Percentiles rank a stretch among this genome's conserved stretches.
Conservation (phyloP, 495 filamentous ascomycete species). For the Acidomyces sp. region DNA sequence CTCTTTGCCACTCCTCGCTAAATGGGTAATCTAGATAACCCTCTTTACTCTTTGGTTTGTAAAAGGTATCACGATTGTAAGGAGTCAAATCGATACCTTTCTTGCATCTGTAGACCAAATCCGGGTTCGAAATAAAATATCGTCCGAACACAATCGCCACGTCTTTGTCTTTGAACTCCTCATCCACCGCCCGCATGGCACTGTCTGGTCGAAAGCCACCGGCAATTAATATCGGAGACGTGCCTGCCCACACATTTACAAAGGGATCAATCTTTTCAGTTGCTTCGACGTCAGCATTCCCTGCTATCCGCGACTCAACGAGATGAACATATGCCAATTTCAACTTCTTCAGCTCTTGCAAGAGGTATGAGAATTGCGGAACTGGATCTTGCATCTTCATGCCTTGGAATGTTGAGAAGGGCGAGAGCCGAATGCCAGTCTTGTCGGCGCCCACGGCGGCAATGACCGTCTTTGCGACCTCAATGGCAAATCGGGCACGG, state of each 20-base stretch:
- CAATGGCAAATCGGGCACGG: conserved; percentile 50
- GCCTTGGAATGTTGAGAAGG: conserved; percentile 51
- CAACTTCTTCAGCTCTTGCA: conserved; percentile 39
- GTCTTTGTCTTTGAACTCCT: conserved; percentile 40
- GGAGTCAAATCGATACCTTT: conserved; percentile 34
- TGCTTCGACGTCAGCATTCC: conserved; percentile 33
- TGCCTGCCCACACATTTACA: conserved; percentile 36
- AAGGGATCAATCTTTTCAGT: conserved; percentile 41
- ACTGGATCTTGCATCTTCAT: conserved; percentile 54
- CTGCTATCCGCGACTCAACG: conserved; percentile 40
- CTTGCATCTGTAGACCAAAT: conserved; percentile 50
- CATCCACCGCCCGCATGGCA: conserved; percentile 41
- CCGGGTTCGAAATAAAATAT: conserved; percentile 57
- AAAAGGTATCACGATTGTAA: conserved; percentile 50
- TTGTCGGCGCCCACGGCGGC: conserved; percentile 50
- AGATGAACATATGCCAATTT: conserved; percentile 55
- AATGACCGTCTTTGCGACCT: conserved; percentile 48
- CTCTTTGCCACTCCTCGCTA: conserved; percentile 36
- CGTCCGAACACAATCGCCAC: conserved; percentile 43
- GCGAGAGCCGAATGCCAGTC: conserved; percentile 50
- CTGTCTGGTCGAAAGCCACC: conserved; percentile 41
- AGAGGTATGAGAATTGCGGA: conserved; percentile 49
- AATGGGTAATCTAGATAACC: conserved; percentile 59
- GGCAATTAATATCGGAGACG: conserved; percentile 46
- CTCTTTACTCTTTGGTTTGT: conserved; percentile 33